These are phyloP conservation scores for Paracorniculantispora psalliotae DNA, from an alignment of 2,329 filamentous ascomycete genomes.

Conservation along the genomic window DNA sequence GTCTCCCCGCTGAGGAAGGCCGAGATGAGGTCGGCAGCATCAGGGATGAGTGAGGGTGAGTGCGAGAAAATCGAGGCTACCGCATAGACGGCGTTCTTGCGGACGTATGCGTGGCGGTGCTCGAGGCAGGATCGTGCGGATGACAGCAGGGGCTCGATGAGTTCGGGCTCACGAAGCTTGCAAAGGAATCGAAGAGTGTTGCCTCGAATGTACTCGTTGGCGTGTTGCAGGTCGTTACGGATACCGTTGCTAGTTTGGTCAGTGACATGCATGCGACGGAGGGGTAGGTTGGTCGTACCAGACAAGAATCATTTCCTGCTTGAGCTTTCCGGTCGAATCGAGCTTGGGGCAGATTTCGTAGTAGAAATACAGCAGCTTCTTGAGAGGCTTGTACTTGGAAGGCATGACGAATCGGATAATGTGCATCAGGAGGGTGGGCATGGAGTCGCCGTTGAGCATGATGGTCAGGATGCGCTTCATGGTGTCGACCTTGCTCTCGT, in stretches of 20 bases:
- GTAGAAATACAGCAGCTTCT: conserved; percentile 99
- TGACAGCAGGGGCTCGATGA: conserved; percentile 92
- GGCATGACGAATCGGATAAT: conserved; percentile 99
- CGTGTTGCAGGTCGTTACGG: conserved; percentile 91
- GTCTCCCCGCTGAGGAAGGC: conserved; percentile 86
- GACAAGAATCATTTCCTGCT: conserved; percentile 99
- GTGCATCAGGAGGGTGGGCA: conserved; percentile 95
- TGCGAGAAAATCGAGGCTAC: conserved; percentile 89
- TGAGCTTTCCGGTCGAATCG: conserved; percentile 86
- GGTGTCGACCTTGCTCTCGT: conserved; percentile 88
- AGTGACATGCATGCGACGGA: background rate
- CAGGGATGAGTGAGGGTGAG: conserved; percentile 86
- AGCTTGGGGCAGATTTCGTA: conserved; percentile 98
- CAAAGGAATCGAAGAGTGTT: conserved; percentile 97
- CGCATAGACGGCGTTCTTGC: conserved; percentile 96
- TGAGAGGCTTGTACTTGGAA: conserved; percentile 90
- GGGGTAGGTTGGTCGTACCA: conserved; percentile 54
- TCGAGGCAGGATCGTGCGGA: conserved; percentile 89
- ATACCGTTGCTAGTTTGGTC: conserved; percentile 74
- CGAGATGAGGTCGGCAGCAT: conserved; percentile 87
- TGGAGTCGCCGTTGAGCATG: conserved; percentile 97
- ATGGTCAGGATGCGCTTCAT: conserved; percentile 95
- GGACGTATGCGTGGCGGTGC: conserved; percentile 94
- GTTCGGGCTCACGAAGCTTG: conserved; percentile 91
- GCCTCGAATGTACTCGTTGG: conserved; percentile 96